Conservation (phyloP, 495 filamentous ascomycete species). For the Diplogelasinospora grovesii region DNA sequence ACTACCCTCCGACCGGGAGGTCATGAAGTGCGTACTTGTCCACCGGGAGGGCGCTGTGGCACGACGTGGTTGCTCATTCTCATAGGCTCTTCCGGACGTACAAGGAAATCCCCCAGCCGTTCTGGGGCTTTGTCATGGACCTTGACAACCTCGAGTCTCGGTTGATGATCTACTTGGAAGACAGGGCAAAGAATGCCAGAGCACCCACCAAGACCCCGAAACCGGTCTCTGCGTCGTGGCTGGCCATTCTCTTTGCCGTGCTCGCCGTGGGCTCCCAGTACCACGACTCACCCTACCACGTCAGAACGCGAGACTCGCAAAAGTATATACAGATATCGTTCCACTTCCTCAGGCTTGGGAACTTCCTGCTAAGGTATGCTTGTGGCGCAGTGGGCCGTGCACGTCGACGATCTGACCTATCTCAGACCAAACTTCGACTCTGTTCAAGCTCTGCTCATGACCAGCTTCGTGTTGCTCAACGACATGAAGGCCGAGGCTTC, state of each 20-base stretch:
- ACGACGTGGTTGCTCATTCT: background rate
- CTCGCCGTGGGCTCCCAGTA: constrained; percentile 79
- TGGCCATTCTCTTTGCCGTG: constrained; percentile 71
- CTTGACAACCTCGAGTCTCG: constrained; percentile 58
- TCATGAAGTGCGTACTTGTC: constrained; percentile 41
- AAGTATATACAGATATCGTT: constrained; percentile 51
- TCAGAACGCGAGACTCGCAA: constrained; percentile 46
- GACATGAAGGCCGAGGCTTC: constrained; percentile 56
- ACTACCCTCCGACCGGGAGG: constrained; percentile 56
- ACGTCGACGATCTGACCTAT: background rate
- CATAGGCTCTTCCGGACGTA: constrained; percentile 64
- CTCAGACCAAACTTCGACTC: constrained; percentile 49
- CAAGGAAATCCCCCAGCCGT: constrained; percentile 67
- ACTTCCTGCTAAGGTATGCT: constrained; percentile 43
- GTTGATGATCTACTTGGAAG: constrained; percentile 59
- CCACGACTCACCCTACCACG: constrained; percentile 56
- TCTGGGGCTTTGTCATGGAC: constrained; percentile 74
- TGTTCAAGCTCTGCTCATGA: constrained; percentile 49
- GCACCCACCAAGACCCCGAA: constrained; percentile 41
- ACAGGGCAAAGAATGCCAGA: constrained; percentile 50
- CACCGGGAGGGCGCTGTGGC: background rate
- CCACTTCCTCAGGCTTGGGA: constrained; percentile 47
- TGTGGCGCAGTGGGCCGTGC: too few relatives aligned
- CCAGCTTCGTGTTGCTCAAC: constrained; percentile 48
- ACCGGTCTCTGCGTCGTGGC: constrained; percentile 57